Conservation (phyloP, 352 stramenopile species). For the Globisporangium middletonii region DNA sequence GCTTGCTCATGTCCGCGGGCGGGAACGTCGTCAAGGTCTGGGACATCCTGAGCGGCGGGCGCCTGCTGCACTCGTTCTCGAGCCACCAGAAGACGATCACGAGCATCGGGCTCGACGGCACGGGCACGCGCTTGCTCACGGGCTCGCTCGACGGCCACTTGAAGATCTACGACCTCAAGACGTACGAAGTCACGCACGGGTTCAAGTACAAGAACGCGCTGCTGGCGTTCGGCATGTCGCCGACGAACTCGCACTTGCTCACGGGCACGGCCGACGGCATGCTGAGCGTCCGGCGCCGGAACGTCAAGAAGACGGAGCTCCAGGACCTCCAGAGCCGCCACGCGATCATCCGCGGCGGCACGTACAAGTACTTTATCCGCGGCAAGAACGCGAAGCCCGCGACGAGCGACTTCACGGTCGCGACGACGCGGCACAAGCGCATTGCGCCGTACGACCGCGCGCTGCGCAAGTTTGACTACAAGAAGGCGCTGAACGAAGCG, state of each 20-base stretch:
- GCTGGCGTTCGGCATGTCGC: conserved; percentile 76
- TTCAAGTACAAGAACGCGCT: conserved; percentile 87
- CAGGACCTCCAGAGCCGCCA: conserved; percentile 62
- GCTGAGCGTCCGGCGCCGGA: conserved; percentile 79
- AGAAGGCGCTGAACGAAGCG: conserved; percentile 92
- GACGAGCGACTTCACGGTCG: conserved; percentile 72
- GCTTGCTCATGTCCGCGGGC: conserved; percentile 77
- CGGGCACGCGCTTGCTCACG: conserved; percentile 82
- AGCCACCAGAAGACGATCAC: conserved; percentile 95
- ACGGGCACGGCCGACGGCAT: conserved; percentile 70
- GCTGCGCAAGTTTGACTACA: conserved; percentile 95
- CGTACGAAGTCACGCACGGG: conserved; percentile 86
- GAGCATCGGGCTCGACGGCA: conserved; percentile 83
- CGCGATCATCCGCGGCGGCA: conserved; percentile 72
- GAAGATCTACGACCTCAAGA: conserved; percentile 92
- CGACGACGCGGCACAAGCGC: conserved; percentile 81
- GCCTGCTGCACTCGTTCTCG: conserved; percentile 84
- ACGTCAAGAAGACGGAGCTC: conserved; percentile 60
- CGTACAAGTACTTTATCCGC: conserved; percentile 89
- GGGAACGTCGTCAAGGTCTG: conserved; percentile 91
- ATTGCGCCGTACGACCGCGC: conserved; percentile 91
- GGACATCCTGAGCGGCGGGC: conserved; percentile 87
- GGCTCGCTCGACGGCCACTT: conserved; percentile 89
- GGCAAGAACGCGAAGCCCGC: conserved; percentile 79
- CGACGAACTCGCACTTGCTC: conserved; percentile 80